Evolutionary conservation across 495 filamentous ascomycete species (phyloP).

Genomic region (Hypoxylon perforatum): DNA sequence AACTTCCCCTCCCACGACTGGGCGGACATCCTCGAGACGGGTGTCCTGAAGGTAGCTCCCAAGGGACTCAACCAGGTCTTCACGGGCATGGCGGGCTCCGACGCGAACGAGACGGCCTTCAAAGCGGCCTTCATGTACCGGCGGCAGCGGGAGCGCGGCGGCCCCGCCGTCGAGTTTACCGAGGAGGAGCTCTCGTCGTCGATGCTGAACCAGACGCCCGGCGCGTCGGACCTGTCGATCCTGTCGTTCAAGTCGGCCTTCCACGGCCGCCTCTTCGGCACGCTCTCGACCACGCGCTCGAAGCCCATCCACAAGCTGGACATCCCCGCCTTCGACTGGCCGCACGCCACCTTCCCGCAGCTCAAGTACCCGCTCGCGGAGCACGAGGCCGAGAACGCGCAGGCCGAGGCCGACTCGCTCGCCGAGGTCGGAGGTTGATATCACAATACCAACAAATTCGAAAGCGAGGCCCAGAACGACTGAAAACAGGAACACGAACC

Average conservation of each 20-base stretch:
- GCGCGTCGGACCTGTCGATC: conserved; percentile 87
- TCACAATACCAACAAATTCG: too few species aligned
- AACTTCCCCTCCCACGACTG: conserved; percentile 96
- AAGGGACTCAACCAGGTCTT: conserved; percentile 96
- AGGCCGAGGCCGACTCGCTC: conserved; percentile 86
- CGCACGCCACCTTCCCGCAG: conserved; percentile 89
- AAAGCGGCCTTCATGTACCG: conserved; percentile 99
- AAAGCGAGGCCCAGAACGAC: too few species aligned
- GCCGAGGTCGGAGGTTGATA: conserved; percentile 90
- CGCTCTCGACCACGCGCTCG: conserved; percentile 90
- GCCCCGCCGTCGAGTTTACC: conserved; percentile 82
- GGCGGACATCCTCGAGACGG: conserved; percentile 85
- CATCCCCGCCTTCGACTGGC: conserved; percentile 98
- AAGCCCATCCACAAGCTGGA: conserved; percentile 99
- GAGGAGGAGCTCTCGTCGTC: conserved; percentile 78
- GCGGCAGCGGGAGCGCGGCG: conserved; percentile 88
- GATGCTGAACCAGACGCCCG: conserved; percentile 89
- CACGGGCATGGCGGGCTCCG: conserved; percentile 93
- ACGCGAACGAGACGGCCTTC: conserved; percentile 99
- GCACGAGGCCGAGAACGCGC: conserved; percentile 81
- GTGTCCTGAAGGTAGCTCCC: conserved; percentile 88
- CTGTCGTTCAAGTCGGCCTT: conserved; percentile 93
- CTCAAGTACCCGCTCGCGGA: conserved; percentile 93
- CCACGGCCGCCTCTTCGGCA: conserved; percentile 95
- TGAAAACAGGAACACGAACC: too few species aligned